These are phyloP conservation scores for Kodamaea jinghongensis DNA, from an alignment of 805 yeast species.

Conservation along the genomic window DNA sequence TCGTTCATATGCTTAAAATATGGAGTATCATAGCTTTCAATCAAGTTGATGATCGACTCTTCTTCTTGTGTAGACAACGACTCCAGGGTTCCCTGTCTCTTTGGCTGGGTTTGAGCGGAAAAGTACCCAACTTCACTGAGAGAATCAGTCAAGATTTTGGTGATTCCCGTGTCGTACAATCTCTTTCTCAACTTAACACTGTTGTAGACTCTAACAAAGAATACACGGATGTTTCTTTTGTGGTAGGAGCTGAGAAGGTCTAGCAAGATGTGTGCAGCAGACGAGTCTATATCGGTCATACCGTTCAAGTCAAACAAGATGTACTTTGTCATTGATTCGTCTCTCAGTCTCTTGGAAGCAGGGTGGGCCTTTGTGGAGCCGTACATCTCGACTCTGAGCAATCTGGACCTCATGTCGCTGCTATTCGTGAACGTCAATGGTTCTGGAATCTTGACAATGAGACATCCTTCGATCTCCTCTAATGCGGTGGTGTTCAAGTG, in stretches of 20 bases:
- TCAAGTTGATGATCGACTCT: constrained; percentile 20
- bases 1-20: constrained; percentile 38
- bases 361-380: constrained; percentile 46
- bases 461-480: constrained; percentile 45
- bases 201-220: constrained; percentile 36
- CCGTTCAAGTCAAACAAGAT: constrained; percentile 42
- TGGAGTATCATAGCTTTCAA: constrained; percentile 27
- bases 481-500: constrained; percentile 34
- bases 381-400: constrained; percentile 40
- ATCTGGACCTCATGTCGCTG: constrained; percentile 36
- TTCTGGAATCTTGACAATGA: constrained; percentile 43
- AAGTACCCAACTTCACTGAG: constrained; percentile 24
- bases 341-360: constrained; percentile 35
- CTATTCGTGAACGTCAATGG: constrained; percentile 44
- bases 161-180: constrained; percentile 30
- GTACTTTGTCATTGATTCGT: constrained; percentile 38
- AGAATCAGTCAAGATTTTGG: constrained; percentile 22
- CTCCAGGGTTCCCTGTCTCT: constrained; percentile 2
- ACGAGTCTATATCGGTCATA: constrained; percentile 41
- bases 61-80: constrained; percentile 9
- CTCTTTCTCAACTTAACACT: constrained; percentile 26
- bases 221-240: constrained; percentile 28
- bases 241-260: constrained; percentile 29
- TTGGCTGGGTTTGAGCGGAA: constrained; percentile 16
- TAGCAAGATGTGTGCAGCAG: constrained; percentile 38